Conservation (phyloP, 1,284 basidiomycete species). For the Pseudozyma thailandica region DNA sequence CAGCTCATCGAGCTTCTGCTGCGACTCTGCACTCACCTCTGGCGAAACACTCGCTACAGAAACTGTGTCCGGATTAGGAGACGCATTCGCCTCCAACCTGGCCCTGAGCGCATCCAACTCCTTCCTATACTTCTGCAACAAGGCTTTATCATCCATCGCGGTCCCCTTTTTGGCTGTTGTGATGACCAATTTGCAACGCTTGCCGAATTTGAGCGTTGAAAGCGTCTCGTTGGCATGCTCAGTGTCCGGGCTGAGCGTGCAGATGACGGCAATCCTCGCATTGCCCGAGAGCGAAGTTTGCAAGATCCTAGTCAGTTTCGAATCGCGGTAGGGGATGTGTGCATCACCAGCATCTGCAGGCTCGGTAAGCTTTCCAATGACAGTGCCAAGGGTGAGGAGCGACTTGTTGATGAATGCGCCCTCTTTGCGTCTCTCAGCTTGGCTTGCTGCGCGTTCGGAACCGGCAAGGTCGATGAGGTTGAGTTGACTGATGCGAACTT, state of each 20-base stretch:
- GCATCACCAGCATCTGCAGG: slow-evolving; percentile 21
- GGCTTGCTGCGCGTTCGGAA: slow-evolving; percentile 72
- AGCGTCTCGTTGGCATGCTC: slow-evolving; percentile 72
- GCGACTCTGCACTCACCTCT: slow-evolving; percentile 14
- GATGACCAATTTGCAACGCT: slow-evolving; percentile 72
- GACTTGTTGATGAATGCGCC: slow-evolving; percentile 68
- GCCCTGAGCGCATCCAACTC: slow-evolving; percentile 61
- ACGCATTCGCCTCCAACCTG: slow-evolving; percentile 43
- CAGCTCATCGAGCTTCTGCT: slow-evolving; percentile 45
- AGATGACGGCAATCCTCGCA: slow-evolving; percentile 72
- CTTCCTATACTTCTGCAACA: slow-evolving; percentile 59
- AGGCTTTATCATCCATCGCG: slow-evolving; percentile 67
- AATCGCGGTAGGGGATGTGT: slow-evolving; percentile 73
- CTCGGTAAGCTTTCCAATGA: slow-evolving; percentile 73
- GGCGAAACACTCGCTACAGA: slow-evolving; percentile 5
- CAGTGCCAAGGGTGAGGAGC: slow-evolving; percentile 71
- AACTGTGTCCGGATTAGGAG: slow-evolving; percentile 9
- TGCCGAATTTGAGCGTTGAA: slow-evolving; percentile 73
- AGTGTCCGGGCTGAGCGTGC: slow-evolving; percentile 71
- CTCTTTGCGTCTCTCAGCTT: slow-evolving; percentile 72
- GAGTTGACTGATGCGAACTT: slow-evolving; percentile 67
- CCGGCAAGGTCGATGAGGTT: slow-evolving; percentile 74
- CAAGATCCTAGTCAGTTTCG: slow-evolving; percentile 72
- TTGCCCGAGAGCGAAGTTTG: slow-evolving; percentile 73
- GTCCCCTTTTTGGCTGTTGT: slow-evolving; percentile 73